Conservation (phyloP, 73 alveolate species). For the Tetrahymena elliotti region DNA sequence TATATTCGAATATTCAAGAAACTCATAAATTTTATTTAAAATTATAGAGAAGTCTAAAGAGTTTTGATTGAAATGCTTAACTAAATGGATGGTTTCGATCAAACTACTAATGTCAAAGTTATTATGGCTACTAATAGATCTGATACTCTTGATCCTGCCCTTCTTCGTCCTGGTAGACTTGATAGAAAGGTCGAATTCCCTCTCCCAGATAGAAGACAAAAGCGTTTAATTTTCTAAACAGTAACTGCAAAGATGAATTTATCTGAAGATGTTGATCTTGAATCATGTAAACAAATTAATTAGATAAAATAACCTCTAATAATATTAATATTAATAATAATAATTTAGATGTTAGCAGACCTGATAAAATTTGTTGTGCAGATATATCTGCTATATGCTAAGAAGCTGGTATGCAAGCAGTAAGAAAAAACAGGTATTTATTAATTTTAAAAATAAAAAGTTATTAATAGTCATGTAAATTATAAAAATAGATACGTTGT, state of each 20-base stretch:
- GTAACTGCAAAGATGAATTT: slow-evolving; percentile 94
- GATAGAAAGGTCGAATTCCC: slow-evolving; percentile 98
- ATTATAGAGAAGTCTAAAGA: slow-evolving; percentile 79
- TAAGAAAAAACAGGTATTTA: slow-evolving; percentile 70
- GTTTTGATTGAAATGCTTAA: slow-evolving; percentile 91
- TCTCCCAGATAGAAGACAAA: slow-evolving; percentile 94
- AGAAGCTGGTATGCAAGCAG: slow-evolving; percentile 98
- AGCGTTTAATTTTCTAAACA: slow-evolving; percentile 94
- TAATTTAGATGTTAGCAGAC: slow-evolving; percentile 68
- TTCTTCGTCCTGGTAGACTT: slow-evolving; percentile 92
- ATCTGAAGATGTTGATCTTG: slow-evolving; percentile 97
- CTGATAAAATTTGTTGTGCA: slow-evolving; percentile 97
- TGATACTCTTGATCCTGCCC: slow-evolving; percentile 97
- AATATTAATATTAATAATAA: not conserved
- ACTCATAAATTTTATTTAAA: not conserved
- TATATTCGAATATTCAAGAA: not conserved
- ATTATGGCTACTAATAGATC: slow-evolving; percentile 98
- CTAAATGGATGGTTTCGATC: slow-evolving; percentile 98
- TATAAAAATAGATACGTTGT: slow-evolving; percentile 80
- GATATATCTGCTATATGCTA: slow-evolving; percentile 97
- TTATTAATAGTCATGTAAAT: slow-evolving; percentile 16
- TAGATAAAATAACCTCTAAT: not conserved
- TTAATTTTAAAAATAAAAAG: not conserved
- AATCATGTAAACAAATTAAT: slow-evolving; percentile 53
- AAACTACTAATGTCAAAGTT: slow-evolving; percentile 81